These are phyloP conservation scores for Fusarium nisikadoi DNA, from an alignment of 2,329 filamentous ascomycete genomes.

Conservation along the genomic window DNA sequence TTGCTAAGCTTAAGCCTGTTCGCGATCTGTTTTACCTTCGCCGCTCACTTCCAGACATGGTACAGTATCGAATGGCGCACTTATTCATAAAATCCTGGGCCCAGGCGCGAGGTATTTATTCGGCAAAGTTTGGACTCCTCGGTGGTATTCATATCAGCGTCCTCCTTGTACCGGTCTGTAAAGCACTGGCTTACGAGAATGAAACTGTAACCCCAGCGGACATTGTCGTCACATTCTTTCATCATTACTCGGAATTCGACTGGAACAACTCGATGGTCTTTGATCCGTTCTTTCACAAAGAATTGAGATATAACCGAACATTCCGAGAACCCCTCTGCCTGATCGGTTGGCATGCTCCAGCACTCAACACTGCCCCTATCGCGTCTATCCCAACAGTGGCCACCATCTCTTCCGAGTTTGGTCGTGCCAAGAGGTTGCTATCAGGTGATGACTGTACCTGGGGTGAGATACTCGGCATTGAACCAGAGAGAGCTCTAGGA, in stretches of 20 bases:
- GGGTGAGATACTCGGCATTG: conserved; percentile 52
- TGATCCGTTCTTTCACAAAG: conserved; percentile 68
- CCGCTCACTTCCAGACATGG: conserved; percentile 67
- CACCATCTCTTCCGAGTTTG: conserved; percentile 63
- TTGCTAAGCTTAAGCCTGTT: conserved; percentile 72
- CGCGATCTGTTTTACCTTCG: conserved; percentile 71
- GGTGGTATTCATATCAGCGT: conserved; percentile 73
- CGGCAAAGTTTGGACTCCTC: conserved; percentile 72
- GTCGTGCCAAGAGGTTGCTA: conserved; percentile 56
- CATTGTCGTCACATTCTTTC: conserved; percentile 69
- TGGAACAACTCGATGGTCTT: conserved; percentile 66
- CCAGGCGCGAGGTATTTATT: conserved; percentile 69
- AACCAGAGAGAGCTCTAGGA: background rate
- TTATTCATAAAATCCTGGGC: conserved; percentile 72
- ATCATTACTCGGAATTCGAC: conserved; percentile 69
- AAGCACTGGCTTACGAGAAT: conserved; percentile 57
- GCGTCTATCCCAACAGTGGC: conserved; percentile 64
- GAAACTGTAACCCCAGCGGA: conserved; percentile 57
- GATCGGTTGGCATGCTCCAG: conserved; percentile 69
- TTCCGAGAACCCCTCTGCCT: conserved; percentile 70
- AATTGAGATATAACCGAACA: conserved; percentile 64
- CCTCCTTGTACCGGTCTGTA: conserved; percentile 69
- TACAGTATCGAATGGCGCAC: conserved; percentile 68
- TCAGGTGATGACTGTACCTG: conserved; percentile 53
- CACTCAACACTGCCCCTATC: conserved; percentile 67